These are phyloP conservation scores for Malus sieversii DNA, from an alignment of 306 rosid species.

Conservation along the genomic window DNA sequence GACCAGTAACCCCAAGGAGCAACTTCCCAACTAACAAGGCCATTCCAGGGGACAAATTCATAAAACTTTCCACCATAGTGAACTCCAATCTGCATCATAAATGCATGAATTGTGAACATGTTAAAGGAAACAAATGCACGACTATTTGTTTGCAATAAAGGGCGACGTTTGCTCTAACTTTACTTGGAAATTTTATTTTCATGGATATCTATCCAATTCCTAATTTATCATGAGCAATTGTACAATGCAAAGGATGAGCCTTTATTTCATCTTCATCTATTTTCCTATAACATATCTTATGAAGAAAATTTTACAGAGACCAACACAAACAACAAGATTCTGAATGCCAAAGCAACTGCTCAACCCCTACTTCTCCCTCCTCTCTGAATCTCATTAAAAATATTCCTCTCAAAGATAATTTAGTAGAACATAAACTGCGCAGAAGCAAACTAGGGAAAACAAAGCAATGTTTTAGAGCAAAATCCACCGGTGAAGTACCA, in stretches of 20 bases:
- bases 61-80: slow-evolving; percentile 71
- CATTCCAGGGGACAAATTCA: slow-evolving; percentile 94
- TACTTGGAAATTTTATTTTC: neutral
- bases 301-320: too few relatives aligned
- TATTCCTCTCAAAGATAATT: neutral
- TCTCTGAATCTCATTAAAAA: neutral
- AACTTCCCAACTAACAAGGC: slow-evolving; percentile 71
- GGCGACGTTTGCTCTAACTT: neutral
- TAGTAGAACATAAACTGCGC: neutral
- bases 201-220: too few relatives aligned
- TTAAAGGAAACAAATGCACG: neutral
- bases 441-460: neutral
- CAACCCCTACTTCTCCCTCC: too few relatives aligned
- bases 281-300: too few relatives aligned
- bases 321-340: too few relatives aligned
- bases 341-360: too few relatives aligned
- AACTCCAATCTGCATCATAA: slow-evolving; percentile 66
- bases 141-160: neutral
- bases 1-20: slow-evolving; percentile 84
- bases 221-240: too few relatives aligned
- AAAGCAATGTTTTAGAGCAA: slow-evolving; percentile 2
- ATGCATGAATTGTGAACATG: neutral
- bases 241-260: too few relatives aligned
- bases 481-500: slow-evolving; percentile 40
- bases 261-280: too few relatives aligned